Evolutionary conservation across 1,284 basidiomycete genomes (phyloP), one percentile per base, ranked within the genome.

Genomic region (Coniferiporia weirii): DNA sequence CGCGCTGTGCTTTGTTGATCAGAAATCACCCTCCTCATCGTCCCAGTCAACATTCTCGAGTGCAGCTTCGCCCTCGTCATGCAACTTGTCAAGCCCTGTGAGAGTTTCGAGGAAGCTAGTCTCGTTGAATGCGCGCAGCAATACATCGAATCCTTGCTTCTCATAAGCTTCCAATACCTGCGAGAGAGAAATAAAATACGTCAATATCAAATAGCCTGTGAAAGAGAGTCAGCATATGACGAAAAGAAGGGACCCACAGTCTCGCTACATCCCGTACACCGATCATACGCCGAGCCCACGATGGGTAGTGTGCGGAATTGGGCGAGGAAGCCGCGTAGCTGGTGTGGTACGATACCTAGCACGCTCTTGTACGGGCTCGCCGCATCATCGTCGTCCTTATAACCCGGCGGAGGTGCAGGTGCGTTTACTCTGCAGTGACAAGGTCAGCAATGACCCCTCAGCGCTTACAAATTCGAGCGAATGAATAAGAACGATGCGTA

Each of bases 341-440:
- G 96, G 70, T 99, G 97, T 1, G 96, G 96, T 0, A 98, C 89
- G 2, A 88, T 75, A 0, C 95, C 95, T 0, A 98, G 80, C 0
- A 91, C 76, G 70, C 90, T 76, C 69, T 67, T 76, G 52, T 66
- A 71, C 63, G 54, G 75, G 68, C 48, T 71, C 68, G 50, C 70
- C 69, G 44, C 47, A 15, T 72, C 67, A 1, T 69, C 60, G 6
- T 64, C 66, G 43, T 69, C 67, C 22, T 54, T 22, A 20, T 20
- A 59, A 27, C 73, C 74, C 5, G 79, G 78, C 1, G 79, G 80
- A 0, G 88, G 84, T 0, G 89, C 82, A 0, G 85, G 82, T 0
- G 89, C 88, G 45, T 84, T 76, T 12, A 88, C 62, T 0, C 90
- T 92, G 27, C 5, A 27, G 40, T 2, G 44, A 19, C 17, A 20